A percentile compares a stretch with the other conserved stretches of the same genome.
phyloP scores from a whole-genome alignment of 1,139 yeast genomes.

The Suzukiozyma palmioleophila region DNA sequence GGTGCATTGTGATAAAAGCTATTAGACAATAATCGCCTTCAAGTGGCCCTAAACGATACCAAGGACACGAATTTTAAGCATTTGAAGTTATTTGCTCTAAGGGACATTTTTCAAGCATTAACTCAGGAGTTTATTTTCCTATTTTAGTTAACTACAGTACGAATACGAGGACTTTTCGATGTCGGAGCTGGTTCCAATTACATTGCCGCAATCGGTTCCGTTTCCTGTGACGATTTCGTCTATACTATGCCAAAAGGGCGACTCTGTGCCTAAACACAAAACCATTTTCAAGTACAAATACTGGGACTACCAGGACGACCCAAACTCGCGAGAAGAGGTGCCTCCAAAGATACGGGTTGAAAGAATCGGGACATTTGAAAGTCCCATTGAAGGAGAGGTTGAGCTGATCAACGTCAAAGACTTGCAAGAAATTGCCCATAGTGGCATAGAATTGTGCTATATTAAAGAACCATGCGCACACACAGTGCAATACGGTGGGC shows the following conservation, averaged over 20 bases:
- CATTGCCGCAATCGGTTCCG: constrained; percentile 54
- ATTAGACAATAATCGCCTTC: too few relatives aligned
- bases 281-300: constrained; percentile 61
- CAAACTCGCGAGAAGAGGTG: constrained; percentile 41
- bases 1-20: too few relatives aligned
- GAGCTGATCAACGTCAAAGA: constrained; percentile 44
- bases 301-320: constrained; percentile 63
- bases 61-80: too few relatives aligned
- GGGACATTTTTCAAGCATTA: neutral
- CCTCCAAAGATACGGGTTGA: constrained; percentile 51
- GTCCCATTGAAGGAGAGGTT: constrained; percentile 75
- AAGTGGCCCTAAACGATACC: too few relatives aligned
- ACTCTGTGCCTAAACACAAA: constrained; percentile 46
- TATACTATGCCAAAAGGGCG: constrained; percentile 43
- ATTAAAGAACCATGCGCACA: constrained; percentile 86
- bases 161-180: constrained; percentile 9
- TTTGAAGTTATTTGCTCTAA: too few relatives aligned
- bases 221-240: constrained; percentile 66
- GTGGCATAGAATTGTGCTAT: constrained; percentile 46
- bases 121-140: neutral
- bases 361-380: constrained; percentile 68
- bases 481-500: constrained; percentile 92
- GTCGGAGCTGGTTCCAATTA: constrained; percentile 33
- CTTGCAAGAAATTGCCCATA: constrained; percentile 58
- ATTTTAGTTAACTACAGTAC: neutral